Evolutionary conservation across 129 eudicot genomes (phyloP), one percentile per base, ranked within the genome.

Genomic region (Tanacetum coccineum): DNA sequence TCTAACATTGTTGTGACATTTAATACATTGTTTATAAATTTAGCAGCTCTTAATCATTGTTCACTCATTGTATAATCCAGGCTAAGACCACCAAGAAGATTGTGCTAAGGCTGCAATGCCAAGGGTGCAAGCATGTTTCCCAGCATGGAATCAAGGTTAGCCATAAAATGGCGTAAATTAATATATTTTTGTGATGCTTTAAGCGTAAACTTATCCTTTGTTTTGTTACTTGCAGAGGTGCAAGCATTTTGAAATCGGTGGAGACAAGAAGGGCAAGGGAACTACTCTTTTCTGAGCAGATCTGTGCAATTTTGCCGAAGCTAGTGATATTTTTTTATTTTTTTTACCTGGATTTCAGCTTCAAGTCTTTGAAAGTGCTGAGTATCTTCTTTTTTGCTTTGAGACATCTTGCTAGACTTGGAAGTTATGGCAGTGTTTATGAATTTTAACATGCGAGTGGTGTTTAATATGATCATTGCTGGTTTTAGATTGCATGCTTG

Each of bases 211-310:
- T 12, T 13, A 21, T 59, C 36, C 5, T 50, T 59, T 0, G 11
- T 32, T 30, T 12, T 13, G 30, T 44, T 53, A 4, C 8, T 26
- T 62, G 53, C 72, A 77, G 81, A 77, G 81, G 66, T 77, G 81
- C 81, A 77, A 77, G 73, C 81, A 77, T 77, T 77, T 77, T 65
- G 81, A 77, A 51, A 77, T 77, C 14, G 81, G 81, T 71, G 81
- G 81, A 65, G 81, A 77, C 62, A 77, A 77, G 77, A 73, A 72
- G 78, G 82, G 82, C 78, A 73, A 67, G 74, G 78, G 82, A 51
- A 72, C 78, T n/a, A 66, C 82, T 50, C 78, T 72, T 15, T 72
- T 73, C 20, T 72, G 53, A 78, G 77, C 15, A 19, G 5, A 54
- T 76, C 21, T 68, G 56, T 68, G 74, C 67, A 68, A 48, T 66